Base-by-base conservation (phyloP, 495 filamentous ascomycete species). In the Neurospora sp. region DNA sequence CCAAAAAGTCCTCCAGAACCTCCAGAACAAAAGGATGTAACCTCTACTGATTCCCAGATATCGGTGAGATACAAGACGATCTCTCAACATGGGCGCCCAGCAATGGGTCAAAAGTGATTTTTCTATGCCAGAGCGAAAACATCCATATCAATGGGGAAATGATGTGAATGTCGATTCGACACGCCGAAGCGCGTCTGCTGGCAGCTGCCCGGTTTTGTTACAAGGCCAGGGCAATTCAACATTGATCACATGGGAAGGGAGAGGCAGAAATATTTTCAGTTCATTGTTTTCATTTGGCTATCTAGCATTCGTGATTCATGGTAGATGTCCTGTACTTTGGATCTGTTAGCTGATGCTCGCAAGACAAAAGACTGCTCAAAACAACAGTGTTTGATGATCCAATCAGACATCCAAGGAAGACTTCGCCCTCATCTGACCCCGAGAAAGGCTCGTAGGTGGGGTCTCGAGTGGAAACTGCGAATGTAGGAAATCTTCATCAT, bases 381-480 rank as follows among this genome's bases (percentile, higher is more conserved):
- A 70, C 72, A 70, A 42, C 36, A 40, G 69, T 72, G 39, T 70
- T 39, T 42, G 54, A 72, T 71, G 77, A 73, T 79, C 77, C 74
- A 74, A 80, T 90, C 85, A 89, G 86, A 89, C 88, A 90, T 89
- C 88, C 88, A 89, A 90, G 86, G 87, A 89, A 90, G 88, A 54
- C 78, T 81, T 80, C 59, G 73, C 80, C 77, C 85, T 86, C 88
- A 89, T 89, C 84, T 85, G 82, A 83, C 82, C 80, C 81, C 83
- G 76, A 82, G 74, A 77, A 77, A 86, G 86, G 88, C 86, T 89
- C 86, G 82, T 66, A 59, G 77, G 73, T 77, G 81, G 84, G 54
- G 87, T 82, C 87, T 90, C 85, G 81, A 87, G 88, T 89, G 88
- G 85, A 90, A 90, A 90, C 88, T 90, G 88, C 88, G 88, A 90